Conservation (phyloP, 805 yeast species). For the Soucietia sequanensis region DNA sequence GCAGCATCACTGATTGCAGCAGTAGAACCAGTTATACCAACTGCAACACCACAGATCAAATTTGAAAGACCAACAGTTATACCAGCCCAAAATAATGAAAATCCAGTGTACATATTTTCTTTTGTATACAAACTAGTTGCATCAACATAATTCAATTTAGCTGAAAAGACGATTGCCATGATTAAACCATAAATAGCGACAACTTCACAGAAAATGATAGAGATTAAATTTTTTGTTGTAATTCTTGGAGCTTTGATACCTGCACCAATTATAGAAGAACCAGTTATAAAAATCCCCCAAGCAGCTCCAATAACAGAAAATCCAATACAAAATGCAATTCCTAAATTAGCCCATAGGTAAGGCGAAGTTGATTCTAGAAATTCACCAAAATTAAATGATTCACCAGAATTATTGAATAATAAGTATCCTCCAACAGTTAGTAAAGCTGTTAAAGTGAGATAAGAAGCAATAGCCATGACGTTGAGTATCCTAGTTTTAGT, state of each 20-base stretch:
- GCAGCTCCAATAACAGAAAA: constrained; percentile 96
- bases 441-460: constrained; percentile 30
- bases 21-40: constrained; percentile 97
- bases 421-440: constrained; percentile 51
- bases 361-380: constrained; percentile 86
- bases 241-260: constrained; percentile 98
- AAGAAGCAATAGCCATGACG: constrained; percentile 10
- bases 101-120: constrained; percentile 91
- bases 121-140: constrained; percentile 65
- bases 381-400: constrained; percentile 85
- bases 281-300: constrained; percentile 98
- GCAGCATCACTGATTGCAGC: constrained; percentile 99
- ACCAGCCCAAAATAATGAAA: constrained; percentile 97
- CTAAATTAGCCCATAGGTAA: constrained; percentile 94
- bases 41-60: constrained; percentile 94
- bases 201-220: constrained; percentile 98
- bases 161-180: constrained; percentile 94
- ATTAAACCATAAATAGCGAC: constrained; percentile 98
- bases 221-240: constrained; percentile 93
- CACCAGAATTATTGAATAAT: constrained; percentile 91
- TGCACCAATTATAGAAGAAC: constrained; percentile 92
- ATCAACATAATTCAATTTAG: constrained; percentile 75
- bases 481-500: too few relatives aligned
- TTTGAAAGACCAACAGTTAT: constrained; percentile 91
- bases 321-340: constrained; percentile 89